Percentiles rank a stretch among this genome's conserved stretches.
phyloP scores from a whole-genome alignment of 2,329 filamentous ascomycete genomes.

The Stachybotrys echinatus region DNA sequence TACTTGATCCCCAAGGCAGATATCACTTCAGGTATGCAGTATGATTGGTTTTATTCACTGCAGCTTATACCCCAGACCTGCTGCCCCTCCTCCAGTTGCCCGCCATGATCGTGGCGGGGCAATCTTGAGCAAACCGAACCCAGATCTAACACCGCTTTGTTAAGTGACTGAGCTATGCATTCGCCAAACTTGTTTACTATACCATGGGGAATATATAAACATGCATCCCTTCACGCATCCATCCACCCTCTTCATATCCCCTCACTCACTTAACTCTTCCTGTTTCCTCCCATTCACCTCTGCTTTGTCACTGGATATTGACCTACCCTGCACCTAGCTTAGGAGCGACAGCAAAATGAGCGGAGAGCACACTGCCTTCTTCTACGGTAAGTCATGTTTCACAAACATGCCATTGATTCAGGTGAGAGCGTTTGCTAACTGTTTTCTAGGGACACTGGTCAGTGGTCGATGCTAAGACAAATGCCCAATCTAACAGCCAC shows the following conservation, averaged over 20 bases:
- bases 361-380: slow-evolving; percentile 44
- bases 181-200: no score
- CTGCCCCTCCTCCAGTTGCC: neutral
- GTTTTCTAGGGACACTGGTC: slow-evolving; percentile 9
- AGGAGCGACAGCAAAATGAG: slow-evolving; percentile 25
- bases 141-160: neutral
- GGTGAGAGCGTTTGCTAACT: slow-evolving; percentile 1
- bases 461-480: no score
- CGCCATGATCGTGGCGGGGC: no score
- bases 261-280: neutral
- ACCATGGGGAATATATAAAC: no score
- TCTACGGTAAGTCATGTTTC: slow-evolving; percentile 42
- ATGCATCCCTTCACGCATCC: no score
- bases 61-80: no score
- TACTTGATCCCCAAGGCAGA: no score
- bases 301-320: neutral
- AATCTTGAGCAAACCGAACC: neutral
- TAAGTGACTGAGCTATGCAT: no score
- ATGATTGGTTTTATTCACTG: neutral
- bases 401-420: no score
- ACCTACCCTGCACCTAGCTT: neutral
- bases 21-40: no score
- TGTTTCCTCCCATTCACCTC: neutral
- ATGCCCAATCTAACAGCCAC: no score
- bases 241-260: no score